Evolutionary conservation across 306 rosid species (phyloP).

Genomic region (Purshia tridentata): DNA sequence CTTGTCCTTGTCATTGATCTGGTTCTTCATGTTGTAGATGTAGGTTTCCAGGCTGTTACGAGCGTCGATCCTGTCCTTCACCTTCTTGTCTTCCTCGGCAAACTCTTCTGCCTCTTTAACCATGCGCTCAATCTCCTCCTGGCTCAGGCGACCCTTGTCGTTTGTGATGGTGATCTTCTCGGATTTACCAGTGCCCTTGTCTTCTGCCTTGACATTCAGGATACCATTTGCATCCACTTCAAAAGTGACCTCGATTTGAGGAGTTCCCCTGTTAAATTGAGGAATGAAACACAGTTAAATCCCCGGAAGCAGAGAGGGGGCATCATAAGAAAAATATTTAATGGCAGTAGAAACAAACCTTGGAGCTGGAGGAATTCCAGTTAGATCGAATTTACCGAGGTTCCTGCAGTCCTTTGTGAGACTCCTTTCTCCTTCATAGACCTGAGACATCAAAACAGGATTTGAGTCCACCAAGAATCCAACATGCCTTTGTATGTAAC

Average conservation of each 20-base stretch:
- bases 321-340: neutral
- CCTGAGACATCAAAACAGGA: constrained; percentile 39
- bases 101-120: constrained; percentile 96
- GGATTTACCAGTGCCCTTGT: constrained; percentile 96
- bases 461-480: constrained; percentile 2
- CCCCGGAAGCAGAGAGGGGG: neutral
- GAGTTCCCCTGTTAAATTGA: constrained; percentile 75
- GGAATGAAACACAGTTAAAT: constrained; percentile 13
- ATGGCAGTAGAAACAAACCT: constrained; percentile 47
- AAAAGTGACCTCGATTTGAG: constrained; percentile 97
- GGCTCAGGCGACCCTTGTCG: constrained; percentile 93
- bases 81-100: constrained; percentile 94
- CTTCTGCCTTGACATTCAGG: constrained; percentile 91
- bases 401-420: constrained; percentile 95
- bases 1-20: constrained; percentile 88
- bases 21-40: constrained; percentile 93
- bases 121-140: constrained; percentile 96
- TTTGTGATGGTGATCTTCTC: constrained; percentile 99
- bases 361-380: constrained; percentile 98
- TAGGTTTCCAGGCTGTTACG: constrained; percentile 90
- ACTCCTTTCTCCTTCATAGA: constrained; percentile 98
- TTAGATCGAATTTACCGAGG: constrained; percentile 90
- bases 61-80: constrained; percentile 92
- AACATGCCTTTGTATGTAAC: neutral
- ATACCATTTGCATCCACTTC: constrained; percentile 99